Evolutionary conservation across 2,329 filamentous ascomycete species (phyloP), one percentile per base, ranked within the genome.

Genomic region (Tolypocladium tropicale): DNA sequence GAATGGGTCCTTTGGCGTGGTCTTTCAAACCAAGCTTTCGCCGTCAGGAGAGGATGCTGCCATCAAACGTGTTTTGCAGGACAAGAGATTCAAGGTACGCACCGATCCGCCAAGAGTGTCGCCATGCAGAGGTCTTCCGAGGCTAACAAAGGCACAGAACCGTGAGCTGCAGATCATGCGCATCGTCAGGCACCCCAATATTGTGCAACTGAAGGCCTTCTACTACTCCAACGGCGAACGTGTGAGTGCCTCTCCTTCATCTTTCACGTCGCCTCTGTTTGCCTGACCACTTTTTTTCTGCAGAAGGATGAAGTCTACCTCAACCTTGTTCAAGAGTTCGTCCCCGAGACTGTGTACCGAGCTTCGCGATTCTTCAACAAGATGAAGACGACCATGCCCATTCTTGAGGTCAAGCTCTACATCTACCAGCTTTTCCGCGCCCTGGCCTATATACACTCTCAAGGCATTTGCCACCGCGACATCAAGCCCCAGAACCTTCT

Each of bases 291-390:
- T 36, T 33, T 32, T 43, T 36, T 33, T 32, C 41, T 60, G 49
- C 63, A 94, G 89, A 93, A 96, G 79, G 94, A 99, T 73, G 94
- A 99, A 76, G 94, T 99, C 39, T 99, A 97, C 73, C 86, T 99
- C 63, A 99, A 99, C 70, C 82, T 99, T 59, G 93, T 99, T 54
- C 90, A 97, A 72, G 94, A 99, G 72, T 99, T 91, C 67, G 94
- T 99, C 53, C 94, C 94, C 53, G 94, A 99, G 78, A 99, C 94
- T 14, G 94, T 99, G 53, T 99, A 99, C 75, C 87, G 94, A 68
- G 94, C 94, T 48, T 97, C 94, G 61, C 87, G 94, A 67, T 97
- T 96, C 78, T 99, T 99, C 82, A 97, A 95, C 82, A 99, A 99
- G 80, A 88, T 97, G 87, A 99, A 97, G 85, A 95, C 92, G 7